Evolutionary conservation across 2,329 filamentous ascomycete species (phyloP).

Genomic region (Colletotrichum viniferum): DNA sequence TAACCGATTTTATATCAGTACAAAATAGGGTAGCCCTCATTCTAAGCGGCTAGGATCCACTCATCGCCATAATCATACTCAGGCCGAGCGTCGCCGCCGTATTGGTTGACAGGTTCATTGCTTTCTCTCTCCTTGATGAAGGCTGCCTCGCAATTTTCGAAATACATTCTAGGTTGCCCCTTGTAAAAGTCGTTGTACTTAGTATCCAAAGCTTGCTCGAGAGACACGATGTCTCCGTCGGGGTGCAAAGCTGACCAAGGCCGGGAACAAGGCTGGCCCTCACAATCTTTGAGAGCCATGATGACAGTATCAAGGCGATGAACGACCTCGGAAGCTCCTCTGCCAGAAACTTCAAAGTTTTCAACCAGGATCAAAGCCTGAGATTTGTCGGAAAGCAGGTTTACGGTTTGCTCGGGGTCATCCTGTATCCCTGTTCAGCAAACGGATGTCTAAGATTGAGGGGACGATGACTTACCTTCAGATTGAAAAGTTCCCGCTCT

Average conservation of each 20-base stretch:
- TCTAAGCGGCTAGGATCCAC: not conserved
- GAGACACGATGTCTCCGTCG: not conserved
- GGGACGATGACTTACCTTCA: constrained; percentile 41
- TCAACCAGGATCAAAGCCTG: not conserved
- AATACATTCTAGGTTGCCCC: constrained; percentile 7
- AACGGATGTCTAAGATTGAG: not conserved
- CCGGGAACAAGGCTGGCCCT: not conserved
- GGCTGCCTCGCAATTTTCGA: not conserved
- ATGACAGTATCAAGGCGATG: not conserved
- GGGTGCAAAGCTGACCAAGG: not conserved
- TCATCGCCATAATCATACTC: not conserved
- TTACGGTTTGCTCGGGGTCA: not conserved
- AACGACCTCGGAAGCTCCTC: not conserved
- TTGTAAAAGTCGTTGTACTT: not conserved
- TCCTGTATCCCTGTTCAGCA: not conserved
- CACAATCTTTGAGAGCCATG: not conserved
- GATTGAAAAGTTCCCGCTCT: constrained; percentile 50
- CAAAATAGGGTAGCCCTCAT: not conserved
- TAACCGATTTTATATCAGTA: not conserved
- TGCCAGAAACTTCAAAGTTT: not conserved
- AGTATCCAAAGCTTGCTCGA: not conserved
- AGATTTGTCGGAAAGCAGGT: not conserved
- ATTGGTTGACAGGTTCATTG: not conserved
- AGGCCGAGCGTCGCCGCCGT: not conserved
- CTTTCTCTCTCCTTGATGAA: not conserved